A percentile compares a stretch with the other conserved stretches of the same genome.
These are phyloP conservation scores for Ceratobasidium sp. DNA, from an alignment of 1,284 basidiomycete genomes.

Conservation along the genomic window DNA sequence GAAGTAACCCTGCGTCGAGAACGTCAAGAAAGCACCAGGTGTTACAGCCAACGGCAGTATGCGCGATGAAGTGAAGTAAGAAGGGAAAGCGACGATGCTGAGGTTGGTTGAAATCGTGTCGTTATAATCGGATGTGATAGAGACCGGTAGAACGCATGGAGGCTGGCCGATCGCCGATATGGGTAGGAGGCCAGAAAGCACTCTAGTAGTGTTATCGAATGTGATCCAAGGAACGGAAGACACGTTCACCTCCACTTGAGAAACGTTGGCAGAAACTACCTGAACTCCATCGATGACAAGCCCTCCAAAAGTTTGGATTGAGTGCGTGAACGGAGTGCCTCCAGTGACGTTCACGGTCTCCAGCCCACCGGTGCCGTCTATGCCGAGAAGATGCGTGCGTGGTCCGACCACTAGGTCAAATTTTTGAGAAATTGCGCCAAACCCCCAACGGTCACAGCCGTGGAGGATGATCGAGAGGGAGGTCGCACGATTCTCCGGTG, in stretches of 20 bases:
- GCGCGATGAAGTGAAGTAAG: conserved; percentile 72
- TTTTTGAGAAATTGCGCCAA: conserved; percentile 64
- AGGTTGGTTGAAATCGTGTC: conserved; percentile 72
- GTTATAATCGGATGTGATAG: conserved; percentile 71
- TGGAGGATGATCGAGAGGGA: conserved; percentile 60
- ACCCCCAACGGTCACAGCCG: conserved; percentile 75
- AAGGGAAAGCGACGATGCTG: conserved; percentile 71
- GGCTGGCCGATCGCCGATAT: conserved; percentile 40
- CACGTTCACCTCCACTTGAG: conserved; percentile 64
- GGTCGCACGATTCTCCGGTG: conserved; percentile 54
- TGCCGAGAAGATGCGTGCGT: conserved; percentile 56
- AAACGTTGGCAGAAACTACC: conserved; percentile 68
- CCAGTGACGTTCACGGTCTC: conserved; percentile 69
- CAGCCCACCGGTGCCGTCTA: conserved; percentile 48
- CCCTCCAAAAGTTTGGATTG: conserved; percentile 56
- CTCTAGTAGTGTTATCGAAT: conserved; percentile 68
- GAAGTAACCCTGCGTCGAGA: conserved; percentile 31
- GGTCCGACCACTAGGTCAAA: conserved; percentile 72
- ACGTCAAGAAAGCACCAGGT: conserved; percentile 57
- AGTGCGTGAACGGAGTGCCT: conserved; percentile 55
- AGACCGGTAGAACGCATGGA: conserved; percentile 62
- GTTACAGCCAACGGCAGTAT: conserved; percentile 68
- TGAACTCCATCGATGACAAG: conserved; percentile 71
- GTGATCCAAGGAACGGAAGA: conserved; percentile 70
- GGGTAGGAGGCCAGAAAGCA: conserved; percentile 71